Evolutionary conservation across 202 grass and related monocot genomes (phyloP), one percentile per base, ranked within the genome.

Genomic region (Carex arenaria): DNA sequence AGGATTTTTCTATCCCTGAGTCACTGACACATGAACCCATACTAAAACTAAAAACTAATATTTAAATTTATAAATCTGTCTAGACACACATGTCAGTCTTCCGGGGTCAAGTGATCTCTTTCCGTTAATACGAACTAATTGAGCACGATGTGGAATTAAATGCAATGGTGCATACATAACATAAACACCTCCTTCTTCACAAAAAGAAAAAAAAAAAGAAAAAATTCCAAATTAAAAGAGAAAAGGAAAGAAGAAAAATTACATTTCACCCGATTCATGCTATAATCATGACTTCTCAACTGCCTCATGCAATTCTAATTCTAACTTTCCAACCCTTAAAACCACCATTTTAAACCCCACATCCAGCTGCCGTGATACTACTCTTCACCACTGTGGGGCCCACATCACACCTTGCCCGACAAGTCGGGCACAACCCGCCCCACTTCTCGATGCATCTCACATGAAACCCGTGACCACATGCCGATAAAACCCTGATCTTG

Each of bases 401-500:
- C 14, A 55, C 65, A 65, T 81, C 70, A 38, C 67, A 82, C 72
- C 43, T 82, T 38, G 89, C 89, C 23, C 94, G 94, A 85, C 94
- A 97, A 0, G 88, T 91, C 5, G 94, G 94, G 72, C 94, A 97
- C 0, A 92, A 92, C 0, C 90, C 84, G 0, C 85, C 85, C 94
- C 94, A 97, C 3, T 81, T 89, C 67, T 94, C 87, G 80, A 97
- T 92, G 89, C 94, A 97, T 2, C 77, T 85, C 6, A 83, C 94
- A 83, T 97, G 94, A 87, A 94, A 97, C 1, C 88, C 90, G 26
- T 97, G 94, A 6, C 82, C 30, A 57, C 94, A 97, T 0, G 78
- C 86, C 72, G 91, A 84, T 83, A 94, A 70, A 64, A 88, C 90
- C 64, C 80, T 85, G 10, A 89, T 83, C 78, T 81, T 67, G 32